Conservation (phyloP, 2,329 filamentous ascomycete genomes). For the Penicillium brasilianum region DNA sequence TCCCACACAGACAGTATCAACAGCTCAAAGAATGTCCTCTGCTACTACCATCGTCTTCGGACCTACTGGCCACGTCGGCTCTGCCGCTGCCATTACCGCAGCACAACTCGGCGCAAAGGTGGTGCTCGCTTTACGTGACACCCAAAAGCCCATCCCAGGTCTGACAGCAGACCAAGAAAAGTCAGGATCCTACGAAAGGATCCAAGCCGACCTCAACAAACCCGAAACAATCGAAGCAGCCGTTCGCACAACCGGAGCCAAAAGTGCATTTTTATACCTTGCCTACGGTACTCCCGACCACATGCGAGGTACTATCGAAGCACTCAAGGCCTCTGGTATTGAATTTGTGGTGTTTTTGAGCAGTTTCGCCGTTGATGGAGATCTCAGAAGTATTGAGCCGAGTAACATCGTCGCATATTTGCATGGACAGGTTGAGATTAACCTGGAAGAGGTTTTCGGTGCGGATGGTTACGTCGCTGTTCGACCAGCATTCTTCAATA, state of each 20-base stretch:
- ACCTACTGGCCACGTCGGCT: conserved; percentile 55
- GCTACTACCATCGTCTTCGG: conserved; percentile 55
- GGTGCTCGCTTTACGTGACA: conserved; percentile 55
- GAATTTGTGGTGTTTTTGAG: conserved; percentile 55
- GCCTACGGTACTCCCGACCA: conserved; percentile 40
- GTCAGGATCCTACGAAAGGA: conserved; percentile 39
- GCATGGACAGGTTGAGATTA: conserved; percentile 54
- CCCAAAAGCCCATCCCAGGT: conserved; percentile 49
- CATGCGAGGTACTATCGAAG: conserved; percentile 49
- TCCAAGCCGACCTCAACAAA: conserved; percentile 54
- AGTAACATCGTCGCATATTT: conserved; percentile 44
- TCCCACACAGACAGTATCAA: background rate
- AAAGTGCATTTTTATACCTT: conserved; percentile 56
- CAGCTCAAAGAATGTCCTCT: background rate
- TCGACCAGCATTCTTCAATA: conserved; percentile 53
- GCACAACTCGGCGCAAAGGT: conserved; percentile 51
- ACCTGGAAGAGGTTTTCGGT: conserved; percentile 50
- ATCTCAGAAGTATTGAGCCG: conserved; percentile 33
- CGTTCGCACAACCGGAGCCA: conserved; percentile 48
- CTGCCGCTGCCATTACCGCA: conserved; percentile 47
- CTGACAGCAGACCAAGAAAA: conserved; percentile 38
- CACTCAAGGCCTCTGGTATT: conserved; percentile 53
- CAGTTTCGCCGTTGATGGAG: conserved; percentile 41
- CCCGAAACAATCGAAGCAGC: conserved; percentile 49
- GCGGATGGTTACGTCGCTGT: conserved; percentile 45